A percentile compares a stretch with the other conserved stretches of the same genome.
phyloP scores from a whole-genome alignment of 2,329 filamentous ascomycete genomes.

The Penicillium sp. region DNA sequence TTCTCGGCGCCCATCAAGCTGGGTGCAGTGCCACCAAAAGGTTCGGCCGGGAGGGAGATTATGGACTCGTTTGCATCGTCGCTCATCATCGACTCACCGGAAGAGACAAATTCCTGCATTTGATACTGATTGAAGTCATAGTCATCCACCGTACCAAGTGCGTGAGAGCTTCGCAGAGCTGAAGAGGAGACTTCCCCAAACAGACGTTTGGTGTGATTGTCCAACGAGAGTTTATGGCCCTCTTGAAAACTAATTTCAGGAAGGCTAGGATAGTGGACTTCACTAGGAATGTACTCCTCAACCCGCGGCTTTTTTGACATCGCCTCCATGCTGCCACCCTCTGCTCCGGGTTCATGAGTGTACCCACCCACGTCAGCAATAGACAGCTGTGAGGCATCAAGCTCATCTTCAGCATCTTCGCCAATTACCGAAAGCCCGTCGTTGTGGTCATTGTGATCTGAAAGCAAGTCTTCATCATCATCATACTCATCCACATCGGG shows the following conservation, averaged over 20 bases:
- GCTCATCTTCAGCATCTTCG: conserved; percentile 43
- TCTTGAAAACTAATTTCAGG: conserved; percentile 40
- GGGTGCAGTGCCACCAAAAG: conserved; percentile 41
- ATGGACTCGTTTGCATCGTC: conserved; percentile 40
- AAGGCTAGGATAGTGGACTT: conserved; percentile 46
- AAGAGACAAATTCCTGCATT: conserved; percentile 42
- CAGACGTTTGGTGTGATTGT: conserved; percentile 46
- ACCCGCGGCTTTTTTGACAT: conserved; percentile 40
- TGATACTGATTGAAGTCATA: conserved; percentile 37
- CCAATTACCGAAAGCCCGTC: conserved; percentile 38
- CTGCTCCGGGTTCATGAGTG: conserved; percentile 32
- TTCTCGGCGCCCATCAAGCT: conserved; percentile 52
- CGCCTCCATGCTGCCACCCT: conserved; percentile 35
- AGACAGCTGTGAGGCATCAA: conserved; percentile 64
- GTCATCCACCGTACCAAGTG: conserved; percentile 39
- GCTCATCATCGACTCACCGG: conserved; percentile 44
- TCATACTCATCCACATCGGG: conserved; percentile 62
- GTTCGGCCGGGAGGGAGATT: conserved; percentile 38
- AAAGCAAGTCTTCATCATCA: conserved; percentile 59
- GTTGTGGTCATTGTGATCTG: conserved; percentile 46
- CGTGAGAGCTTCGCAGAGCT: conserved; percentile 55
- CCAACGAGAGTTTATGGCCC: conserved; percentile 23
- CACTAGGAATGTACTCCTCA: conserved; percentile 27
- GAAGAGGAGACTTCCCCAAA: conserved; percentile 64
- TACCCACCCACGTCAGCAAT: conserved; percentile 51